phyloP scores from a whole-genome alignment of 208 protist genomes.

The Trypanosoma cruzi region DNA sequence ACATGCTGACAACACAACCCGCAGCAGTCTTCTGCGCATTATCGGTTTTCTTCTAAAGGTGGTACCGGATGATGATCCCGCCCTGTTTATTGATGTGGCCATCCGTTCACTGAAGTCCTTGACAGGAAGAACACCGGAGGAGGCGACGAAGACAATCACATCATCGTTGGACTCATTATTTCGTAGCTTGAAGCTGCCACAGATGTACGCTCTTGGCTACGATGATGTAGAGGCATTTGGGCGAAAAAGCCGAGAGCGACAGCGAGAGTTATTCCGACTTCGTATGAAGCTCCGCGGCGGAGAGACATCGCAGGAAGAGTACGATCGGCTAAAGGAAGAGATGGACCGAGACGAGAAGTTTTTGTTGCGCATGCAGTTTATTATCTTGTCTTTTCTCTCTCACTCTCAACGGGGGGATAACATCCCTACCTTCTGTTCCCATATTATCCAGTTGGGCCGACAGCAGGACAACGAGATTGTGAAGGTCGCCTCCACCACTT shows the following conservation, averaged over 20 bases:
- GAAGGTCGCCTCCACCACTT: slow-evolving; percentile 73
- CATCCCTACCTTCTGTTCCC: slow-evolving; percentile 83
- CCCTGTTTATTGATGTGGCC: slow-evolving; percentile 83
- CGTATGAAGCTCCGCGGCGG: slow-evolving; percentile 56
- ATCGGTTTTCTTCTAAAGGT: slow-evolving; percentile 88
- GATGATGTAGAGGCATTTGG: slow-evolving; percentile 89
- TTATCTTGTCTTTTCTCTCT: slow-evolving; percentile 83
- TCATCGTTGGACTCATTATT: slow-evolving; percentile 83
- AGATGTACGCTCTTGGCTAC: slow-evolving; percentile 76
- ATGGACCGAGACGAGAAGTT: slow-evolving; percentile 91
- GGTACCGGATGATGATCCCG: slow-evolving; percentile 87
- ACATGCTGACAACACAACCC: slow-evolving; percentile 89
- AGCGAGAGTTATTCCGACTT: slow-evolving; percentile 69
- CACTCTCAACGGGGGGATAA: slow-evolving; percentile 73
- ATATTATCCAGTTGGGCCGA: slow-evolving; percentile 86
- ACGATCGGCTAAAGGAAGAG: slow-evolving; percentile 75
- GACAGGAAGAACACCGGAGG: slow-evolving; percentile 76
- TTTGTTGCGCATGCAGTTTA: slow-evolving; percentile 89
- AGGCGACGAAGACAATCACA: slow-evolving; percentile 77
- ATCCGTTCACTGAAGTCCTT: slow-evolving; percentile 77
- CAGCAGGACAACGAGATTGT: slow-evolving; percentile 78
- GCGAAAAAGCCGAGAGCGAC: slow-evolving; percentile 83
- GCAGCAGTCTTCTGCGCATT: slow-evolving; percentile 63
- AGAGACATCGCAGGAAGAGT: slow-evolving; percentile 47
- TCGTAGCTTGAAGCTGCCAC: slow-evolving; percentile 75